Conservation (phyloP, 2,329 filamentous ascomycete species). For the Stagonosporopsis cucurbitacearum region DNA sequence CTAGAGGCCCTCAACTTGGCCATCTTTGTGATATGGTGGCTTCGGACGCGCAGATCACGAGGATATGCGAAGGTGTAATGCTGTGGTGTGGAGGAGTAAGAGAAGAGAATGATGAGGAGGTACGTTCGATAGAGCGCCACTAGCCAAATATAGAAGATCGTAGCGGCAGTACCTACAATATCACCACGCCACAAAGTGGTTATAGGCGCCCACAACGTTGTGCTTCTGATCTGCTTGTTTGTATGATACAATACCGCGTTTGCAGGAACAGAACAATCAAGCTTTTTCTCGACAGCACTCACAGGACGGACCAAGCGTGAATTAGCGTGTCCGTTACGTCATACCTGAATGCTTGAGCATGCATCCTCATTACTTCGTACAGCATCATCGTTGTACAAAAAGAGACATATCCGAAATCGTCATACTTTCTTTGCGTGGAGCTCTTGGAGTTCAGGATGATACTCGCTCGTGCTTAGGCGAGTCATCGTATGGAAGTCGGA, state of each 20-base stretch:
- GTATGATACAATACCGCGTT: neutral
- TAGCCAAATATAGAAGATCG: neutral
- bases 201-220: neutral
- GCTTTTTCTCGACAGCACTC: neutral
- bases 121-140: too few relatives aligned
- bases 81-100: neutral
- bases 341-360: neutral
- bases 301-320: neutral
- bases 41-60: constrained; percentile 17
- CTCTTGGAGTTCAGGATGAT: neutral
- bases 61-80: constrained; percentile 22
- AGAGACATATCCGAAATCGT: neutral
- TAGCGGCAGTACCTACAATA: neutral
- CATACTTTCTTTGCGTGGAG: neutral
- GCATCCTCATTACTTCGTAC: neutral
- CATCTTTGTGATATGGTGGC: constrained; percentile 25
- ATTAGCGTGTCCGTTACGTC: constrained; percentile 1
- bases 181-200: neutral
- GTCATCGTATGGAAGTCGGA: constrained; percentile 25
- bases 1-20: constrained; percentile 26
- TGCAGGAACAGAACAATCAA: neutral
- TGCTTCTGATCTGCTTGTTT: neutral
- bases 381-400: neutral
- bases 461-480: constrained; percentile 4
- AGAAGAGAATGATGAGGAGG: too few relatives aligned